Evolutionary conservation across 2,329 filamentous ascomycete species (phyloP), one percentile per base, ranked within the genome.

Genomic region (Alternaria incomplexa): DNA sequence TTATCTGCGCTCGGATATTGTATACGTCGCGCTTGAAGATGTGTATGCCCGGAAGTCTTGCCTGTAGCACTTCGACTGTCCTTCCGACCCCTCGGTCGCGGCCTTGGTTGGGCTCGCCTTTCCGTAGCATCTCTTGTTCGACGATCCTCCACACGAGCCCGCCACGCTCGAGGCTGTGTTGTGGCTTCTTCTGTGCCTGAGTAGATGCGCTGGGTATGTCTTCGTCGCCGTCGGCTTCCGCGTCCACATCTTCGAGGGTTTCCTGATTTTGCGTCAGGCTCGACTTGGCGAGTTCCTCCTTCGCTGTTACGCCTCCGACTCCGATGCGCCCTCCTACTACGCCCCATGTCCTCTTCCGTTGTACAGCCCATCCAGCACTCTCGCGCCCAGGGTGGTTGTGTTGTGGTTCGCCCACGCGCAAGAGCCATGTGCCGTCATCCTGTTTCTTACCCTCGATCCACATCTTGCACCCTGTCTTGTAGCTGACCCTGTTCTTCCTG

Each of bases 1-100:
- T 77, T 59, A 79, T 78, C 54, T 77, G 73, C 8, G 77, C 75
- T 2, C 76, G 71, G 28, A 77, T 77, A 30, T 79, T 79, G 59
- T 79, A 79, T 8, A 79, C 71, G 55, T 79, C 77, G 47, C 77
- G 73, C 63, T 78, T 78, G 63, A 76, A 77, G 43, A 79, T 79
- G 52, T 72, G 72, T 32, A 79, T 78, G 1, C 76, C 76, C 0
- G 77, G 76, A 3, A 78, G 61, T 20, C 66, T 59, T 10, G 72
- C 68, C 26, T 78, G 63, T 1, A 79, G 68, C 3, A 77, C 71
- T 26, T 73, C 69, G 3, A 79, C 73, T 2, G 76, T 79, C 1
- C 74, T 60, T 1, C 75, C 75, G 1, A 78, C 75, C 11, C 76
- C 75, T 13, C 76, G 67, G 44, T 79, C 76, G 9, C 74, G 71